A percentile compares a stretch with the other conserved stretches of the same genome.
phyloP scores from a whole-genome alignment of 2,329 filamentous ascomycete genomes.

The Dothiorella sarmentorum region DNA sequence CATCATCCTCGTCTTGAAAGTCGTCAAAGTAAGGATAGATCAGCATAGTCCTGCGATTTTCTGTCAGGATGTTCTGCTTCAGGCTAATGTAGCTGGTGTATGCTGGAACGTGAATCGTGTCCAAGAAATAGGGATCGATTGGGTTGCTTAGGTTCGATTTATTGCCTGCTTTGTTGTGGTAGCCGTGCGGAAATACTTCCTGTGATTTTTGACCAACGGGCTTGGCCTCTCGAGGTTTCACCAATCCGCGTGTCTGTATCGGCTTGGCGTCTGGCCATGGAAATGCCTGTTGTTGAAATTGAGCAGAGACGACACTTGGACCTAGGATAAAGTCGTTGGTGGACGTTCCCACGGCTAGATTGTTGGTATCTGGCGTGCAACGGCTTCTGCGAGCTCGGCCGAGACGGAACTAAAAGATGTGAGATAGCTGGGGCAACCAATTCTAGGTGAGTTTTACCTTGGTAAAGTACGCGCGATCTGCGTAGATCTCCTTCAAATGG shows the following conservation, averaged over 20 bases:
- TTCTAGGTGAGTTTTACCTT: background rate
- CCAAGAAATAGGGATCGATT: constrained; percentile 15
- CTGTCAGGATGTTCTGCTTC: constrained; percentile 40
- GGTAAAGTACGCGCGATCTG: constrained; percentile 21
- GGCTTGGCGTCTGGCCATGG: background rate
- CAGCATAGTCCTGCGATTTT: constrained; percentile 41
- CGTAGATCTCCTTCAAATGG: constrained; percentile 18
- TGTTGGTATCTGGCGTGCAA: background rate
- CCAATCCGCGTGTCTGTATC: background rate
- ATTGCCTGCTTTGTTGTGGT: background rate
- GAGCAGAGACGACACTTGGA: background rate
- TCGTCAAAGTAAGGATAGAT: constrained; percentile 35
- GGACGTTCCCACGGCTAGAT: background rate
- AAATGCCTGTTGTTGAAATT: background rate
- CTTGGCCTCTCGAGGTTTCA: background rate
- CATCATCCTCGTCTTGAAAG: constrained; percentile 20
- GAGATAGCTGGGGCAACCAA: background rate
- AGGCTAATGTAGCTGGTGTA: constrained; percentile 44
- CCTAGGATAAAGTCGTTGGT: constrained; percentile 1
- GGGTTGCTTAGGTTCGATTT: background rate
- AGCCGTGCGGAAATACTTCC: background rate
- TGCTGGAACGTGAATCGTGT: constrained; percentile 29
- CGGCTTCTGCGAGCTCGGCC: constrained; percentile 3
- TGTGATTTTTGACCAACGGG: background rate
- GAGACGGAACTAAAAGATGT: background rate